phyloP scores from a whole-genome alignment of 139 green algal genomes.

The Bryopsis sp. region DNA sequence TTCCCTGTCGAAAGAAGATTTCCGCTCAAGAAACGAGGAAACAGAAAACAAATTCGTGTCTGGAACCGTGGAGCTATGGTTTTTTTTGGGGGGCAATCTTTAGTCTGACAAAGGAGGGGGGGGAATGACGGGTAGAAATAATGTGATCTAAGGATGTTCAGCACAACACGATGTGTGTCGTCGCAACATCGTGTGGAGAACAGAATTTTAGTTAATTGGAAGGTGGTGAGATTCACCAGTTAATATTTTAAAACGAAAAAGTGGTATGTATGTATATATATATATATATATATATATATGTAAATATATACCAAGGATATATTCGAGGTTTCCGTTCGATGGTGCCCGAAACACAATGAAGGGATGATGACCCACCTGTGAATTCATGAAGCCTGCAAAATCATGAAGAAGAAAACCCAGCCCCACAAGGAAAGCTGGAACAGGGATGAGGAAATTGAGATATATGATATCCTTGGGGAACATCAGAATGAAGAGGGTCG shows the following conservation, averaged over 20 bases:
- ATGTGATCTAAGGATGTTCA: neutral
- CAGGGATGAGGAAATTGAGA: conserved; percentile 42
- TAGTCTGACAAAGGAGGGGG: neutral
- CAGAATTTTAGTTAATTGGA: neutral
- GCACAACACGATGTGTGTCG: neutral
- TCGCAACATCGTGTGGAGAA: no score
- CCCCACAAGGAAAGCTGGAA: conserved; percentile 44
- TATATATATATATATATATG: no score
- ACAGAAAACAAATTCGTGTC: neutral
- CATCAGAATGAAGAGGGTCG: conserved; percentile 30
- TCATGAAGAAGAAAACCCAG: conserved; percentile 35
- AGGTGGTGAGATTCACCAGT: neutral
- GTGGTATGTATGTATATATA: no score
- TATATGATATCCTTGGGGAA: conserved; percentile 40
- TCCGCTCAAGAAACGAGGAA: neutral
- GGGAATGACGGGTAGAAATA: neutral
- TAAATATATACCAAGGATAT: neutral
- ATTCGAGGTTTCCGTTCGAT: neutral
- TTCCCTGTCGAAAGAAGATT: no score
- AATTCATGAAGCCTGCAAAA: conserved; percentile 22
- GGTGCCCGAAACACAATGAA: neutral
- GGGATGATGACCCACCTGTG: neutral
- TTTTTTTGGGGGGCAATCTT: no score
- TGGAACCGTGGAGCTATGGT: neutral
- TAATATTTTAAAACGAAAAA: neutral